Conservation (phyloP, 2,329 filamentous ascomycete genomes). For the Lasiodiplodia sp. region DNA sequence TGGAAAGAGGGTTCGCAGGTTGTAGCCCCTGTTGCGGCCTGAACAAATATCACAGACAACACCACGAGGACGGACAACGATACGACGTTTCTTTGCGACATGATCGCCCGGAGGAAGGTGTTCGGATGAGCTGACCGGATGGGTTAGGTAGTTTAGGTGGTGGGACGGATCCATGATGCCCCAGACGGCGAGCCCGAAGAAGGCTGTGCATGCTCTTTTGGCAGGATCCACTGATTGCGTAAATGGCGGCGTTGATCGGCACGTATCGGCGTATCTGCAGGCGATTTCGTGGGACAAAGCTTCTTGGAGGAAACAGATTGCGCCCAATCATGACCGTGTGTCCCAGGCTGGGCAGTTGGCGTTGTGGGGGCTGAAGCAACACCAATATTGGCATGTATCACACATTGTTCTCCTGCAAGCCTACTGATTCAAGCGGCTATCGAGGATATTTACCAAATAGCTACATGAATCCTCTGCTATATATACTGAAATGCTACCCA, state of each 20-base stretch:
- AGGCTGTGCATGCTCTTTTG: neutral
- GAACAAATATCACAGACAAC: neutral
- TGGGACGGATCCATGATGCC: neutral
- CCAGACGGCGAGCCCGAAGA: neutral
- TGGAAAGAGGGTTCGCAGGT: neutral
- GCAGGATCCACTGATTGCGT: neutral
- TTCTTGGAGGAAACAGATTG: neutral
- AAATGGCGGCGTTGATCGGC: neutral
- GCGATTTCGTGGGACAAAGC: neutral
- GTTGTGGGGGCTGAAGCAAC: neutral
- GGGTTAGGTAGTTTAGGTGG: too few relatives aligned
- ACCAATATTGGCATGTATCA: neutral
- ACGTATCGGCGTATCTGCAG: neutral
- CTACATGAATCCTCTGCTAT: neutral
- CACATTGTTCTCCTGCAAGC: too few relatives aligned
- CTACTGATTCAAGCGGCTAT: too few relatives aligned
- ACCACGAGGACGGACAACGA: neutral
- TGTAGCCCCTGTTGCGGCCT: neutral
- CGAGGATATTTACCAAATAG: neutral
- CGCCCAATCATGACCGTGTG: neutral
- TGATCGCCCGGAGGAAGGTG: neutral
- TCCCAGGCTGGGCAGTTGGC: neutral
- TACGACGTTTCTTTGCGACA: neutral
- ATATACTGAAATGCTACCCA: neutral
- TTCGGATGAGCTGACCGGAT: too few relatives aligned